Evolutionary conservation across 2,329 filamentous ascomycete genomes (phyloP).

Genomic region (Dothideomycetes sp.): DNA sequence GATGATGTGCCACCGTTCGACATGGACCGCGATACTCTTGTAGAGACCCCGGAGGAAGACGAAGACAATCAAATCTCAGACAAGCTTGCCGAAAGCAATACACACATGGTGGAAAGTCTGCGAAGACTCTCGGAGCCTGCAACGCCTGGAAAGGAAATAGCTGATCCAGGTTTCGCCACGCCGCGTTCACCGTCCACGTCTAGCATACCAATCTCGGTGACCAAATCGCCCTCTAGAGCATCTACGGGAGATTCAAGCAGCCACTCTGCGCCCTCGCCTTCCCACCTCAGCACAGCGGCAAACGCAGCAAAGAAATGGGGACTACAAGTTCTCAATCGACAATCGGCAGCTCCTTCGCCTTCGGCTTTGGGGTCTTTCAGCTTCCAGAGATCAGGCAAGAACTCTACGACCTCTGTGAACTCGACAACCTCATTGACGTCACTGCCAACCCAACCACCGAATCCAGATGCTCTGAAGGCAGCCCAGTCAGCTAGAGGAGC

Average conservation of each 20-base stretch:
- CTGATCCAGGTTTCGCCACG: background rate
- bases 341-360: constrained; percentile 13
- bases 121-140: background rate
- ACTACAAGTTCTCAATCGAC: constrained; percentile 35
- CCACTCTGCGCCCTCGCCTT: background rate
- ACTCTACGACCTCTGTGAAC: constrained; percentile 15
- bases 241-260: background rate
- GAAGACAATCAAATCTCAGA: background rate
- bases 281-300: constrained; percentile 25
- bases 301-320: constrained; percentile 51
- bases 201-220: background rate
- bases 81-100: background rate
- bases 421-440: constrained; percentile 22
- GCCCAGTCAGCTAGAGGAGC: constrained; percentile 21
- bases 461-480: constrained; percentile 18
- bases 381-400: background rate
- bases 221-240: background rate
- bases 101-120: background rate
- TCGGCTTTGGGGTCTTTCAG: constrained; percentile 1
- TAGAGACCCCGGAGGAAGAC: background rate
- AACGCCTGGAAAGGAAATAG: background rate
- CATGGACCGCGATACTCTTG: background rate
- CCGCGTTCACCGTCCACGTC: background rate
- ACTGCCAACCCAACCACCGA: constrained; percentile 6
- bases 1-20: background rate